Percentiles rank a stretch among this genome's conserved stretches.
Conservation (phyloP, 805 yeast genomes). For the Saccharomycopsis fermentans region DNA sequence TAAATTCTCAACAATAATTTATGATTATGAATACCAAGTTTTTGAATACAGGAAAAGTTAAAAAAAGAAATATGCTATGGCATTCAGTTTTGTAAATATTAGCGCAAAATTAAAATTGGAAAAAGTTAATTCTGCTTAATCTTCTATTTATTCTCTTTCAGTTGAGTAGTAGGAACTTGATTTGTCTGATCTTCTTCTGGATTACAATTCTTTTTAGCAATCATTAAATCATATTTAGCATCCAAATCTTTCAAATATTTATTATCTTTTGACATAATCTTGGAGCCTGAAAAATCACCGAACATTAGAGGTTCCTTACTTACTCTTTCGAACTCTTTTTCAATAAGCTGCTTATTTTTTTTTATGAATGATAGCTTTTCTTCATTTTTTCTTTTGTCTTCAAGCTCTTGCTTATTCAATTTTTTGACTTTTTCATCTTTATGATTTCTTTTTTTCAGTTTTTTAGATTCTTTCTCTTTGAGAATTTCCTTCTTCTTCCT, state of each 20-base stretch:
- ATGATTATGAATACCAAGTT: neutral
- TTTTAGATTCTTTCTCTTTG: constrained; percentile 11
- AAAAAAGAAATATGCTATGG: neutral
- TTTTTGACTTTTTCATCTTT: neutral
- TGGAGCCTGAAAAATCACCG: constrained; percentile 8
- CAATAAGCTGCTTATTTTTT: constrained; percentile 1
- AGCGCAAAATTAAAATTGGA: neutral
- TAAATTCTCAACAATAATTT: constrained; percentile 1
- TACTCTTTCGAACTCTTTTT: constrained; percentile 12
- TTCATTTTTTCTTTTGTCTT: neutral
- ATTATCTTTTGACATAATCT: constrained; percentile 4
- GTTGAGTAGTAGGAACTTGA: neutral
- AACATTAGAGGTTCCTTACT: constrained; percentile 13
- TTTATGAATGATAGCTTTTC: neutral
- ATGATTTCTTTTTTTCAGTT: constrained; percentile 4
- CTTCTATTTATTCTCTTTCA: neutral
- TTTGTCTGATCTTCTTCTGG: neutral
- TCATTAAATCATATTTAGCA: constrained; percentile 10
- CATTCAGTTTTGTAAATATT: neutral
- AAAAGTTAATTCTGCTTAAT: neutral
- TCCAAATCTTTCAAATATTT: constrained; percentile 16
- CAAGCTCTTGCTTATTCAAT: neutral
- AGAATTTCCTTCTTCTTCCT: constrained; percentile 35
- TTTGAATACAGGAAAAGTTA: neutral
- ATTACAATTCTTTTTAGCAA: neutral